A percentile compares a stretch with the other conserved stretches of the same genome.
Conservation (phyloP, 129 eudicot genomes). For the Silybum marianum region DNA sequence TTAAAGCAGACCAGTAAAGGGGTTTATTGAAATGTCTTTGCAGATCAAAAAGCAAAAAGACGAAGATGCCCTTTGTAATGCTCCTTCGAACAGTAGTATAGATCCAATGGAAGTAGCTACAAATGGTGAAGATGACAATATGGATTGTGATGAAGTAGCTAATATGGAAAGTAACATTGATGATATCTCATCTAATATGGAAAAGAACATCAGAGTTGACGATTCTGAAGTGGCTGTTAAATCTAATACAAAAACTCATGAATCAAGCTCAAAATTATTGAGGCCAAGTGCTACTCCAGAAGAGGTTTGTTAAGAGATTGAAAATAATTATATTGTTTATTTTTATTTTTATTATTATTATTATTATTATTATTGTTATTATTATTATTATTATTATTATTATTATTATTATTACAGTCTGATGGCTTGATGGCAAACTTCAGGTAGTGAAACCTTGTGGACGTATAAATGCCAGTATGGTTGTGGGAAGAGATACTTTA, state of each 20-base stretch:
- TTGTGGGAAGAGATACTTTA: constrained; percentile 83
- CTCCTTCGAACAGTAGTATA: constrained; percentile 29
- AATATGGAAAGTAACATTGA: constrained; percentile 44
- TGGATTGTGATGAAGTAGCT: constrained; percentile 46
- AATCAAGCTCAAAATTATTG: constrained; percentile 41
- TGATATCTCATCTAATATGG: constrained; percentile 56
- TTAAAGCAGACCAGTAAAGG: constrained; percentile 5
- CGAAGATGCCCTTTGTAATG: constrained; percentile 30
- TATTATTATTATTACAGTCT: background rate
- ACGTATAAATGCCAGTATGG: constrained; percentile 91
- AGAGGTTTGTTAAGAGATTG: constrained; percentile 54
- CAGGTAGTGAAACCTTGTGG: constrained; percentile 98
- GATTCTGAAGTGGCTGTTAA: constrained; percentile 36
- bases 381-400: background rate
- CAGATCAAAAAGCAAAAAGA: constrained; percentile 64
- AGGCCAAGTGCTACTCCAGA: constrained; percentile 43
- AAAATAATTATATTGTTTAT: constrained; percentile 12
- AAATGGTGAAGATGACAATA: constrained; percentile 49
- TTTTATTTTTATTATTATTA: background rate
- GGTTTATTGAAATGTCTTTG: constrained; percentile 30
- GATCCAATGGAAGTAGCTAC: constrained; percentile 38
- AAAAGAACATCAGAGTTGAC: constrained; percentile 43
- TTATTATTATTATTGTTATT: background rate
- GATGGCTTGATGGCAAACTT: constrained; percentile 10
- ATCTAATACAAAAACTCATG: constrained; percentile 37